A percentile compares a stretch with the other conserved stretches of the same genome.
phyloP scores from a whole-genome alignment of 2,329 filamentous ascomycete genomes.

The Polychaeton citri region DNA sequence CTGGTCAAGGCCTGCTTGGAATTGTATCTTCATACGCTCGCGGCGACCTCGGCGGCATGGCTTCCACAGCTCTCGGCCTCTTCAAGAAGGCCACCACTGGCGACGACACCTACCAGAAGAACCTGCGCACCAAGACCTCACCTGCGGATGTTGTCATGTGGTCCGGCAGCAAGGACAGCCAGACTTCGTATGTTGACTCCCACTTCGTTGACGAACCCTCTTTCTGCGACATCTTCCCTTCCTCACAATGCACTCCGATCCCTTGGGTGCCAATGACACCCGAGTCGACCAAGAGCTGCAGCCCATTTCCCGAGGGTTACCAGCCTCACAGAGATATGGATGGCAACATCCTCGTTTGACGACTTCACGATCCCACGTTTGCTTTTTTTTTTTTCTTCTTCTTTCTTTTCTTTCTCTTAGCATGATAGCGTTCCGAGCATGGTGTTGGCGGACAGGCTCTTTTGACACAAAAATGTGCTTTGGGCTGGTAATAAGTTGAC shows the following conservation, averaged over 20 bases:
- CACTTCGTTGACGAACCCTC: constrained; percentile 8
- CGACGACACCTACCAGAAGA: constrained; percentile 64
- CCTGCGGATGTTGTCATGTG: constrained; percentile 96
- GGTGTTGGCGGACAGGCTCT: too few species aligned
- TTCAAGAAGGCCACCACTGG: constrained; percentile 78
- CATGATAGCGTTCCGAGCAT: too few species aligned
- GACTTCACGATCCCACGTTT: too few species aligned
- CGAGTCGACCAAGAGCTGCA: too few species aligned
- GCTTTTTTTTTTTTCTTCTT: too few species aligned
- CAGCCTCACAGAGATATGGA: constrained; percentile 9
- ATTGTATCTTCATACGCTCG: constrained; percentile 66
- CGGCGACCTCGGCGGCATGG: constrained; percentile 72
- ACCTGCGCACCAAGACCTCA: constrained; percentile 79
- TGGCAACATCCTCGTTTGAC: constrained; percentile 9
- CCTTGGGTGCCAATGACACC: too few species aligned
- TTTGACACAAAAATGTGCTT: too few species aligned
- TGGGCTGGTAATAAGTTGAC: too few species aligned
- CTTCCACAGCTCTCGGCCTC: constrained; percentile 65
- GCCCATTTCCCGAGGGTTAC: background rate
- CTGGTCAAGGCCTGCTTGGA: constrained; percentile 56
- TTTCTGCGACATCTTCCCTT: too few species aligned
- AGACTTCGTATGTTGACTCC: constrained; percentile 63
- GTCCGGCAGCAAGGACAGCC: constrained; percentile 90
- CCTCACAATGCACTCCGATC: too few species aligned
- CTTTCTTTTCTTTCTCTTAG: too few species aligned